phyloP scores from a whole-genome alignment of 2,329 filamentous ascomycete species.

The Diplodia mutila region DNA sequence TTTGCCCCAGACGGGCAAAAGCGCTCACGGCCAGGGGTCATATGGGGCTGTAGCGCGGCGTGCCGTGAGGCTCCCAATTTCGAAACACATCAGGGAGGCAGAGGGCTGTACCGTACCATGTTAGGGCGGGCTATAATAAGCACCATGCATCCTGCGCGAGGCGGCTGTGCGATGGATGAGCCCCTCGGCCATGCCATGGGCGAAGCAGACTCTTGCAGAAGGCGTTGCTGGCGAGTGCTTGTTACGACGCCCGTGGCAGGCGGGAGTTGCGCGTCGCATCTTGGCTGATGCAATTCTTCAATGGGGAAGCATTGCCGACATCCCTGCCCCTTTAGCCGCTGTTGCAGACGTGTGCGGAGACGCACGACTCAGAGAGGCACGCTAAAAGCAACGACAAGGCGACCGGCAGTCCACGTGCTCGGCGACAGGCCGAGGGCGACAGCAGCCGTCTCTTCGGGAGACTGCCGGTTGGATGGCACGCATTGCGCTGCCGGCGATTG shows the following conservation, averaged over 20 bases:
- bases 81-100: background rate
- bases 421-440: background rate
- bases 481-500: background rate
- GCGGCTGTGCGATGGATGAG: background rate
- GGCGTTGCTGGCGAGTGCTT: background rate
- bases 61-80: background rate
- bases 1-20: background rate
- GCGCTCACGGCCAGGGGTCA: background rate
- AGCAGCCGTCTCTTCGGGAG: background rate
- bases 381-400: slow-evolving; percentile 11
- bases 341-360: background rate
- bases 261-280: background rate
- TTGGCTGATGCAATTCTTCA: slow-evolving; percentile 5
- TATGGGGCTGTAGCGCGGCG: background rate
- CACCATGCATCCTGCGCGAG: background rate
- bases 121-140: background rate
- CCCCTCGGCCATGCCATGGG: background rate
- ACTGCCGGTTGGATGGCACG: background rate
- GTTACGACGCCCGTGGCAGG: background rate
- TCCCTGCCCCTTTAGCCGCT: slow-evolving; percentile 9
- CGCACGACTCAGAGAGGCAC: background rate
- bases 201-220: background rate
- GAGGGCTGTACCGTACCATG: background rate
- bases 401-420: background rate
- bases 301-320: background rate